phyloP scores from a whole-genome alignment of 73 alveolate genomes.

The Uronychia binucleata region DNA sequence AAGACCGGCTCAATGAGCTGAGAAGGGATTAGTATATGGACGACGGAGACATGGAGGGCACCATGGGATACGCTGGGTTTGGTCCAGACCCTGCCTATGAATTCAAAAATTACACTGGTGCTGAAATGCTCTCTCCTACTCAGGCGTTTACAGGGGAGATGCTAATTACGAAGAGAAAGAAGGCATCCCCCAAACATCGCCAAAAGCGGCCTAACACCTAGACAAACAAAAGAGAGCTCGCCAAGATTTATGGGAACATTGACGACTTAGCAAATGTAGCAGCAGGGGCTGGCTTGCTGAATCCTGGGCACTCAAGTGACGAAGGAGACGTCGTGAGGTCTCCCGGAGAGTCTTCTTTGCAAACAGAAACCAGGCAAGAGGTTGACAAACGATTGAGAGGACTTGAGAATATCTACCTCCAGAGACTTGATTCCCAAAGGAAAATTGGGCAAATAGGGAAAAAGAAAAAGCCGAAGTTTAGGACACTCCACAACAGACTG shows the following conservation, averaged over 20 bases:
- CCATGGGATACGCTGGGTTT: not conserved
- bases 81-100: not conserved
- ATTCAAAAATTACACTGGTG: slow-evolving; percentile 14
- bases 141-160: not conserved
- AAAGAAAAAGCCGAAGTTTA: slow-evolving; percentile 45
- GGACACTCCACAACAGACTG: slow-evolving; percentile 37
- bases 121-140: slow-evolving; percentile 6
- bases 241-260: slow-evolving; percentile 55
- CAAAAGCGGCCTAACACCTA: not conserved
- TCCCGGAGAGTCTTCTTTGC: slow-evolving; percentile 23
- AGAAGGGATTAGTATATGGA: not conserved
- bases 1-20: no score
- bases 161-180: not conserved
- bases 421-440: slow-evolving; percentile 52
- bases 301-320: slow-evolving; percentile 21
- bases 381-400: slow-evolving; percentile 31
- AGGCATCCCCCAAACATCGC: not conserved
- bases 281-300: slow-evolving; percentile 21
- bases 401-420: slow-evolving; percentile 44
- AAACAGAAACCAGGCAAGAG: slow-evolving; percentile 19
- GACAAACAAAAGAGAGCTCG: slow-evolving; percentile 17
- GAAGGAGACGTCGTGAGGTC: slow-evolving; percentile 17
- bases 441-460: no score
- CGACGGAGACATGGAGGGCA: not conserved
- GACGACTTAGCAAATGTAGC: slow-evolving; percentile 41